Conservation (phyloP, 768 basidiomycete species). For the Tulasnella sp. region DNA sequence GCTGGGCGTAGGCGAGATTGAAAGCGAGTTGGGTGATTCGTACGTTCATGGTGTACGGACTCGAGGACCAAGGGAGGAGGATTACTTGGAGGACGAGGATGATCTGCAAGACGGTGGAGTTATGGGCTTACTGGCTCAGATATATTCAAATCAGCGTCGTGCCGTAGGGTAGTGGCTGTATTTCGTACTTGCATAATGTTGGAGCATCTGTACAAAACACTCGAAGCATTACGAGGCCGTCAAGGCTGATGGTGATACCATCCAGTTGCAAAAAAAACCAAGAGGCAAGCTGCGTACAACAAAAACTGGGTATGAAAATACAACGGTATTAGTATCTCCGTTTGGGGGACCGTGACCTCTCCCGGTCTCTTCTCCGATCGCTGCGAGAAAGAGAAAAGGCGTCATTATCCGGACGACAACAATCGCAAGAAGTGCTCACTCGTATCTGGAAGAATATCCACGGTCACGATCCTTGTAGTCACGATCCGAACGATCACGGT, state of each 20-base stretch:
- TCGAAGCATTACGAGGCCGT: too few species aligned
- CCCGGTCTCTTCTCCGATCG: slow-evolving; percentile 16
- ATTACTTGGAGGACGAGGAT: slow-evolving; percentile 35
- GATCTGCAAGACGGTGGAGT: slow-evolving; percentile 68
- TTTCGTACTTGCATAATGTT: too few species aligned
- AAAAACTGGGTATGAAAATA: neutral
- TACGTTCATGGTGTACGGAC: slow-evolving; percentile 52
- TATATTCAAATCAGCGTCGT: slow-evolving; percentile 37
- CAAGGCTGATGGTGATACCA: too few species aligned
- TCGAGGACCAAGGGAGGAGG: slow-evolving; percentile 25
- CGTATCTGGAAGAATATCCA: slow-evolving; percentile 18
- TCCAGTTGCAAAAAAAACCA: too few species aligned
- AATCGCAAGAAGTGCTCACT: slow-evolving; percentile 6
- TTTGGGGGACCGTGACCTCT: slow-evolving; percentile 18
- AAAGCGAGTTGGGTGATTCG: slow-evolving; percentile 53
- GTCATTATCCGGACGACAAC: neutral
- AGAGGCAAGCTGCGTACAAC: neutral
- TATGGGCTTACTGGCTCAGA: slow-evolving; percentile 73
- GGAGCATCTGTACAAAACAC: too few species aligned
- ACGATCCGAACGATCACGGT: slow-evolving; percentile 6
- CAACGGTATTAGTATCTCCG: neutral
- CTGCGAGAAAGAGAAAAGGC: neutral
- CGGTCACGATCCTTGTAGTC: slow-evolving; percentile 14
- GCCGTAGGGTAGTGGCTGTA: slow-evolving; percentile 11
- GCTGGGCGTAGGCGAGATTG: slow-evolving; percentile 40